A percentile compares a stretch with the other conserved stretches of the same genome.
Evolutionary conservation across 2,329 filamentous ascomycete genomes (phyloP).

Genomic region (Periconia sp.): DNA sequence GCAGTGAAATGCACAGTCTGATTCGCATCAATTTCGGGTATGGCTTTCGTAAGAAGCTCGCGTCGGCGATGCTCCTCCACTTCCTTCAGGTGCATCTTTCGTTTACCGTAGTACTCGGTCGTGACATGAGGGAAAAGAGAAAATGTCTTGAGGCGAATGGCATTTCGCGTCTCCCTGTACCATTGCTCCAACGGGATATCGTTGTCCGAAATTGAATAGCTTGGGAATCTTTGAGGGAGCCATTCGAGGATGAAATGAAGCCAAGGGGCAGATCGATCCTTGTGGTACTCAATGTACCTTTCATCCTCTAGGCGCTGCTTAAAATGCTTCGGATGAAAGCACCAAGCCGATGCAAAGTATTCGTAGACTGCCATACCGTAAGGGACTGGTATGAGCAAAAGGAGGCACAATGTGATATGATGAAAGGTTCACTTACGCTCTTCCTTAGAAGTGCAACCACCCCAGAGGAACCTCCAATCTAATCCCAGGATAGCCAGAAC

Average conservation of each 20-base stretch:
- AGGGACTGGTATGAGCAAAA: not conserved
- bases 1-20: slow-evolving; percentile 13
- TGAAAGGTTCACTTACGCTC: slow-evolving; percentile 18
- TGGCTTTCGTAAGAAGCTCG: slow-evolving; percentile 14
- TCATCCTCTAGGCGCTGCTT: slow-evolving; percentile 19
- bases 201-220: slow-evolving; percentile 3
- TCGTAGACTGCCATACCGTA: slow-evolving; percentile 20
- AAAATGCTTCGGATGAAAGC: slow-evolving; percentile 30
- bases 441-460: slow-evolving; percentile 16
- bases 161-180: slow-evolving; percentile 17
- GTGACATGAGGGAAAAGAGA: slow-evolving; percentile 20
- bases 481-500: slow-evolving; percentile 21
- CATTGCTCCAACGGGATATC: slow-evolving; percentile 15
- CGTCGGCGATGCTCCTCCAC: slow-evolving; percentile 21
- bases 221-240: slow-evolving; percentile 21
- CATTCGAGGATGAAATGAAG: slow-evolving; percentile 24
- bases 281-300: slow-evolving; percentile 16
- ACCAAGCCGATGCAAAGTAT: slow-evolving; percentile 20
- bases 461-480: slow-evolving; percentile 19
- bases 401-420: too few species aligned
- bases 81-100: slow-evolving; percentile 12
- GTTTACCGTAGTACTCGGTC: slow-evolving; percentile 22
- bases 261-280: slow-evolving; percentile 19
- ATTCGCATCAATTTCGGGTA: slow-evolving; percentile 17
- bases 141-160: slow-evolving; percentile 24